Conservation (phyloP, 2,329 filamentous ascomycete species). For the Epichloe sibirici region DNA sequence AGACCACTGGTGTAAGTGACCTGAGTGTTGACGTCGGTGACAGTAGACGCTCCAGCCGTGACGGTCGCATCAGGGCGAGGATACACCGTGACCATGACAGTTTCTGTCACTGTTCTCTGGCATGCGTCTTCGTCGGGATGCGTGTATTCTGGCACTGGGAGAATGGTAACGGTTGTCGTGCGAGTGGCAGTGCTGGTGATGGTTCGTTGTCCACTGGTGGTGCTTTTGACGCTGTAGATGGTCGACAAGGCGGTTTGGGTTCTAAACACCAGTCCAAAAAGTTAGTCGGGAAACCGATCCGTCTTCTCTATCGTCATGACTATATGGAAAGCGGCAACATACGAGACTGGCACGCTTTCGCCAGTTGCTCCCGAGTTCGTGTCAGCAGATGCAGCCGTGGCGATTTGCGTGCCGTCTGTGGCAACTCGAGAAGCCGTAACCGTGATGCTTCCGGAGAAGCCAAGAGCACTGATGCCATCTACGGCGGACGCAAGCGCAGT, state of each 20-base stretch:
- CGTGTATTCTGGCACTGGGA: slow-evolving; percentile 14
- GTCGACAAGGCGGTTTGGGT: slow-evolving; percentile 22
- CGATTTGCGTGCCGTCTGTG: slow-evolving; percentile 2
- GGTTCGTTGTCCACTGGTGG: not conserved
- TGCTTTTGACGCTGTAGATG: slow-evolving; percentile 16
- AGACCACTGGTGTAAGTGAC: slow-evolving; percentile 12
- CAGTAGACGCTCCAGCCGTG: slow-evolving; percentile 11
- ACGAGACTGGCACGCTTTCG: slow-evolving; percentile 23
- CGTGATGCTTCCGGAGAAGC: slow-evolving; percentile 7
- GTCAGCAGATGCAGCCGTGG: not conserved
- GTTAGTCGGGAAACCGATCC: not conserved
- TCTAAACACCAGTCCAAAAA: slow-evolving; percentile 10
- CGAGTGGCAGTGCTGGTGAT: slow-evolving; percentile 11
- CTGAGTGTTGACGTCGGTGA: slow-evolving; percentile 15
- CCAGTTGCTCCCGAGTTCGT: slow-evolving; percentile 1
- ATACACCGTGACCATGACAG: slow-evolving; percentile 6
- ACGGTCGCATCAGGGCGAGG: slow-evolving; percentile 14
- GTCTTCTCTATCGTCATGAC: too few relatives aligned
- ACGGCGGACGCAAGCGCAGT: slow-evolving; percentile 4
- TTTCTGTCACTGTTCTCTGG: slow-evolving; percentile 3
- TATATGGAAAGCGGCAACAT: slow-evolving; percentile 8
- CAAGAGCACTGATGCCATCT: slow-evolving; percentile 7
- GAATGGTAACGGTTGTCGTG: slow-evolving; percentile 12
- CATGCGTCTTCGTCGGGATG: slow-evolving; percentile 11
- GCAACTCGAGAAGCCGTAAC: slow-evolving; percentile 6